Conservation (phyloP, 2,329 filamentous ascomycete genomes). For the Fusarium sp. region DNA sequence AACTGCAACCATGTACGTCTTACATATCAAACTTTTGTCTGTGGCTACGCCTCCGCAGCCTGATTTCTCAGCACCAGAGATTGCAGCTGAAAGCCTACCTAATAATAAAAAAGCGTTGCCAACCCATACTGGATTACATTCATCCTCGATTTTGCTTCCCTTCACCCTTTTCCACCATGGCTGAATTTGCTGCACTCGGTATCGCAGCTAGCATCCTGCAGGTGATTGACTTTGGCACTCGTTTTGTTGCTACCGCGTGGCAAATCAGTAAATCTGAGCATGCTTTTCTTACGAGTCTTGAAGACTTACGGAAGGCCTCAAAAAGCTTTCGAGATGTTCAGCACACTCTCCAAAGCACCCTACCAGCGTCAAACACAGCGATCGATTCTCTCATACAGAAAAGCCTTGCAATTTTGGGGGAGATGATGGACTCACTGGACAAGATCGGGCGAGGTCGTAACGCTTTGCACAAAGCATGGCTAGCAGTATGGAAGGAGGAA, state of each 20-base stretch:
- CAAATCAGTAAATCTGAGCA: background rate
- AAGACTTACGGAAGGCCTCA: background rate
- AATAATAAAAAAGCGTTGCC: background rate
- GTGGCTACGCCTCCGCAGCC: background rate
- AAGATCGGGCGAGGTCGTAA: background rate
- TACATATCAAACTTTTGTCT: background rate
- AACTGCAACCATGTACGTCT: background rate
- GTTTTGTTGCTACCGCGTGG: slow-evolving; percentile 6
- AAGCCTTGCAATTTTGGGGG: background rate
- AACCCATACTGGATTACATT: background rate
- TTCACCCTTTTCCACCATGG: background rate
- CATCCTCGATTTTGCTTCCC: fast-evolving
- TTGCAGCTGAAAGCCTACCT: background rate
- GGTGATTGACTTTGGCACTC: slow-evolving; percentile 21
- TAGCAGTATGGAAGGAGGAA: slow-evolving; percentile 6
- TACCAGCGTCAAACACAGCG: background rate
- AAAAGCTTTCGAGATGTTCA: background rate
- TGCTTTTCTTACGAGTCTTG: background rate
- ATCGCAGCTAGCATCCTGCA: slow-evolving; percentile 12
- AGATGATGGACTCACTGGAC: background rate
- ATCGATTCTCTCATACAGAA: slow-evolving; percentile 2
- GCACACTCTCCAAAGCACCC: background rate
- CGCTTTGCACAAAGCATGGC: slow-evolving; percentile 4
- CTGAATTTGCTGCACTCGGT: slow-evolving; percentile 9
- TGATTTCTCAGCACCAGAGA: background rate